These are phyloP conservation scores for Diaporthe humulicola DNA, from an alignment of 2,329 filamentous ascomycete genomes.

Conservation along the genomic window DNA sequence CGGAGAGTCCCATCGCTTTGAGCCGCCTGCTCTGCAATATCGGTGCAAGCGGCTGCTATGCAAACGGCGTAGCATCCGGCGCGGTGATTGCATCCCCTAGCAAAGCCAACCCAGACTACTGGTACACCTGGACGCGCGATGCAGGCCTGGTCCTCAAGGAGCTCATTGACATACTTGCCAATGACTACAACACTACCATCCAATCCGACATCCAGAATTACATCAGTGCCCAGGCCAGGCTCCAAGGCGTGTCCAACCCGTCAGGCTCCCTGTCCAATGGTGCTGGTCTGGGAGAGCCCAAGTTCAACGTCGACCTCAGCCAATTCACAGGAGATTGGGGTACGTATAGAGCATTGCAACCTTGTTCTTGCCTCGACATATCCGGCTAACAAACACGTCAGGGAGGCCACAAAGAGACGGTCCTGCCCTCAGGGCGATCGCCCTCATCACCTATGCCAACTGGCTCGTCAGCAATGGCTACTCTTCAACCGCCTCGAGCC, in stretches of 20 bases:
- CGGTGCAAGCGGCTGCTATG: conserved; percentile 65
- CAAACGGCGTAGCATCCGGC: conserved; percentile 61
- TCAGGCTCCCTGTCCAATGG: conserved; percentile 70
- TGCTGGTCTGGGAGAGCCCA: conserved; percentile 76
- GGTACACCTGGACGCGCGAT: conserved; percentile 84
- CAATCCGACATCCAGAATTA: conserved; percentile 76
- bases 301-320: conserved; percentile 75
- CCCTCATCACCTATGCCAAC: conserved; percentile 79
- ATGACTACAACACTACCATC: conserved; percentile 69
- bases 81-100: conserved; percentile 71
- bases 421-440: conserved; percentile 80
- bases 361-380: not conserved
- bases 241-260: conserved; percentile 78
- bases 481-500: conserved; percentile 64
- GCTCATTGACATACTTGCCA: conserved; percentile 74
- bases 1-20: conserved; percentile 65
- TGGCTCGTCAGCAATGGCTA: conserved; percentile 79
- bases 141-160: conserved; percentile 78
- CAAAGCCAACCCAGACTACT: conserved; percentile 71
- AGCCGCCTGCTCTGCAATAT: conserved; percentile 70
- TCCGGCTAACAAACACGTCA: conserved; percentile 40
- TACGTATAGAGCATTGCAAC: conserved; percentile 34
- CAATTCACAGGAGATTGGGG: conserved; percentile 79
- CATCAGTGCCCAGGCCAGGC: conserved; percentile 73
- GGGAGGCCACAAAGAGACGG: conserved; percentile 84